Percentiles rank a stretch among this genome's conserved stretches.
Evolutionary conservation across 805 yeast species (phyloP).

Genomic region (Teunomyces stri): DNA sequence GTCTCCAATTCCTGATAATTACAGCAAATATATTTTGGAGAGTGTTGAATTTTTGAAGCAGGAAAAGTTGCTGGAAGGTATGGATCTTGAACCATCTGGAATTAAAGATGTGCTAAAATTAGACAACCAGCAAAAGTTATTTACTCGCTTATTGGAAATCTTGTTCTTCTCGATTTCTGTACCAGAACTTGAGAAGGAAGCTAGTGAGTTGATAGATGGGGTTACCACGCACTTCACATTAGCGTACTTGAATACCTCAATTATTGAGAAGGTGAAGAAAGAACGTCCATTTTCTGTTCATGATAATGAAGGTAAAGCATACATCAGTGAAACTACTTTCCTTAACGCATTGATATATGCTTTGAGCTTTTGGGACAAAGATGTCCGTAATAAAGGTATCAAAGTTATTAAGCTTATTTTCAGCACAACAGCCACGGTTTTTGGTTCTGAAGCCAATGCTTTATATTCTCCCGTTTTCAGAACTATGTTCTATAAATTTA

Average conservation of each 20-base stretch:
- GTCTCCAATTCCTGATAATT: conserved; percentile 46
- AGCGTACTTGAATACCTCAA: conserved; percentile 70
- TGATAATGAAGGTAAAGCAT: conserved; percentile 75
- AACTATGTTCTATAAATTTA: conserved; percentile 72
- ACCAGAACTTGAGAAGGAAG: conserved; percentile 68
- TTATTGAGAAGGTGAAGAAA: conserved; percentile 64
- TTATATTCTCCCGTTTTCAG: conserved; percentile 73
- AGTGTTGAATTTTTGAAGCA: conserved; percentile 47
- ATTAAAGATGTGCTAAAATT: conserved; percentile 49
- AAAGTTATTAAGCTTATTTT: conserved; percentile 62
- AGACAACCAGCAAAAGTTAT: conserved; percentile 61
- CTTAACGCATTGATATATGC: conserved; percentile 77
- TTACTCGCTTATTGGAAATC: conserved; percentile 62
- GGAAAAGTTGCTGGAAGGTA: conserved; percentile 32
- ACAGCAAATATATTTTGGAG: conserved; percentile 42
- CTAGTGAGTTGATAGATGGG: conserved; percentile 57
- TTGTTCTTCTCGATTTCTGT: conserved; percentile 75
- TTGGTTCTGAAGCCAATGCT: conserved; percentile 65
- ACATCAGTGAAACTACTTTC: conserved; percentile 65
- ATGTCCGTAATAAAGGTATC: conserved; percentile 70
- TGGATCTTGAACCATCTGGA: conserved; percentile 39
- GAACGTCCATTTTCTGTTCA: conserved; percentile 70
- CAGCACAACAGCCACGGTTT: conserved; percentile 58
- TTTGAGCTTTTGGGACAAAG: conserved; percentile 68
- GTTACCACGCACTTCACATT: conserved; percentile 78